Percentiles rank a stretch among this genome's conserved stretches.
These are phyloP conservation scores for Amphirosellinia nigrospora DNA, from an alignment of 495 filamentous ascomycete species.

Conservation along the genomic window DNA sequence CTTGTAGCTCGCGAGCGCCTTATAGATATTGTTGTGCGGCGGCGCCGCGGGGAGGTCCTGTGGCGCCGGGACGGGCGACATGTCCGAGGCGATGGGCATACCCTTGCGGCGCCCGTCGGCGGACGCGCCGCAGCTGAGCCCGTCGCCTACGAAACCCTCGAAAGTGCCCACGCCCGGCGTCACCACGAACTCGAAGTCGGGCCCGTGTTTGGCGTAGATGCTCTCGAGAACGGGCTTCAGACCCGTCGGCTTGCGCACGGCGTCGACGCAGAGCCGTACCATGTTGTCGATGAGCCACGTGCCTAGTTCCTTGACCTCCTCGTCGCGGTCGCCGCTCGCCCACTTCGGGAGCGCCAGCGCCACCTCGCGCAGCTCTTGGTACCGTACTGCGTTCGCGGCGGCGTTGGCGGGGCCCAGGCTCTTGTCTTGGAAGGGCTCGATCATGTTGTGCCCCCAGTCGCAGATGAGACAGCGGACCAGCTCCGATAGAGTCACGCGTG, in stretches of 20 bases:
- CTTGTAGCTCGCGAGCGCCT: slow-evolving; percentile 12
- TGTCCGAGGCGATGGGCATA: slow-evolving; percentile 36
- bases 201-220: slow-evolving; percentile 16
- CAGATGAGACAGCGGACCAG: slow-evolving; percentile 26
- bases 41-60: slow-evolving; percentile 19
- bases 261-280: slow-evolving; percentile 9
- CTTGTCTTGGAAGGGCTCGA: slow-evolving; percentile 32
- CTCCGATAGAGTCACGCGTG: slow-evolving; percentile 16
- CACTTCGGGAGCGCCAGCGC: slow-evolving; percentile 21
- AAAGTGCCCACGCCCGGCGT: slow-evolving; percentile 35
- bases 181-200: slow-evolving; percentile 31
- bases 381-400: slow-evolving; percentile 24
- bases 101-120: slow-evolving; percentile 32
- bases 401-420: slow-evolving; percentile 27
- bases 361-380: slow-evolving; percentile 25
- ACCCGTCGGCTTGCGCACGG: background rate
- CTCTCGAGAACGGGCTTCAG: slow-evolving; percentile 5
- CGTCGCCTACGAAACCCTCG: slow-evolving; percentile 35
- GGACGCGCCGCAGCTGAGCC: slow-evolving; percentile 28
- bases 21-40: slow-evolving; percentile 18
- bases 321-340: slow-evolving; percentile 13
- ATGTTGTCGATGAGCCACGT: slow-evolving; percentile 12
- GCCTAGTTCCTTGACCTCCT: slow-evolving; percentile 9
- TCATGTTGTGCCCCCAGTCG: slow-evolving; percentile 33
- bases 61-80: slow-evolving; percentile 28